Evolutionary conservation across 2,329 filamentous ascomycete genomes (phyloP).

Genomic region (Scedosporium aurantiacum): DNA sequence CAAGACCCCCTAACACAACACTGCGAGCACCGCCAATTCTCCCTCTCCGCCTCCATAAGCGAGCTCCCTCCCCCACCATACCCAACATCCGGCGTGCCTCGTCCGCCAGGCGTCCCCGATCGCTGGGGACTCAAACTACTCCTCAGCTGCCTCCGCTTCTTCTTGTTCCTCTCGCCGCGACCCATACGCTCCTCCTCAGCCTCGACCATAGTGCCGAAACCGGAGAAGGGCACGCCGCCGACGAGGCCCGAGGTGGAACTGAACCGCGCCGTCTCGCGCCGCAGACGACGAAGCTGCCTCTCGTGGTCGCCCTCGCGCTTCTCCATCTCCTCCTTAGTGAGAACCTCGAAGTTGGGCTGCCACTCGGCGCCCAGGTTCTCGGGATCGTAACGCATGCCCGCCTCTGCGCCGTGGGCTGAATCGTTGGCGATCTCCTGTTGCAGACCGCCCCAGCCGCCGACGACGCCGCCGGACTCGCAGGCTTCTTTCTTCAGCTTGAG

Average conservation of each 20-base stretch:
- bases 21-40: constrained; percentile 78
- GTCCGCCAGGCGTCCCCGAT: constrained; percentile 54
- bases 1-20: constrained; percentile 80
- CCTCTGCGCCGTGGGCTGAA: constrained; percentile 67
- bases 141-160: constrained; percentile 67
- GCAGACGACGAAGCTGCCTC: constrained; percentile 72
- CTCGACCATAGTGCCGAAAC: constrained; percentile 39
- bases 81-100: constrained; percentile 72
- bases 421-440: constrained; percentile 73
- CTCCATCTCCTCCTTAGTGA: constrained; percentile 95
- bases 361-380: constrained; percentile 77
- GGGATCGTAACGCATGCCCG: constrained; percentile 91
- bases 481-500: constrained; percentile 91
- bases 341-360: constrained; percentile 69
- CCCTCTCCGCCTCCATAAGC: constrained; percentile 66
- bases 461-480: constrained; percentile 79
- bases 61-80: constrained; percentile 58
- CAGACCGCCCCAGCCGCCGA: constrained; percentile 55
- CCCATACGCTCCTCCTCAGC: constrained; percentile 76
- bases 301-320: constrained; percentile 92
- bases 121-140: constrained; percentile 65
- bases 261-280: constrained; percentile 86
- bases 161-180: constrained; percentile 84
- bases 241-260: constrained; percentile 75
- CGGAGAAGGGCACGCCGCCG: constrained; percentile 55